Percentiles rank a stretch among this genome's conserved stretches.
These are phyloP conservation scores for Chalciporus chontae DNA, from an alignment of 768 basidiomycete genomes.

Conservation along the genomic window DNA sequence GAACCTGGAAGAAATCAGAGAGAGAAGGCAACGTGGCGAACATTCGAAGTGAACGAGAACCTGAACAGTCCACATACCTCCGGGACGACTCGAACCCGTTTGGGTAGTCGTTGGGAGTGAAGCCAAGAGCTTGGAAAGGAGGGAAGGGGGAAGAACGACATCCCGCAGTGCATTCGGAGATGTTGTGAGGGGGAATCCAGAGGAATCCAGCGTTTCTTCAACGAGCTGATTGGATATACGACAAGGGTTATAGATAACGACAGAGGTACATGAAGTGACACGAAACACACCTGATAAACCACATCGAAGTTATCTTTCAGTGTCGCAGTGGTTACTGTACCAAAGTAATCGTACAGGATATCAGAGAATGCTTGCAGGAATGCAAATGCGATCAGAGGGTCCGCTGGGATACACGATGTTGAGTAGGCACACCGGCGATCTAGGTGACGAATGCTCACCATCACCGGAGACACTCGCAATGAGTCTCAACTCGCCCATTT, in stretches of 20 bases:
- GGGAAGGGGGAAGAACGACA: constrained; percentile 88
- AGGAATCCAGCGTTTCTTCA: constrained; percentile 93
- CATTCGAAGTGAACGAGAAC: not conserved
- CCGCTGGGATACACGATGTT: constrained; percentile 47
- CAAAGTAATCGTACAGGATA: constrained; percentile 84
- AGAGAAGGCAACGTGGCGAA: not conserved
- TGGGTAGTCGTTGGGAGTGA: constrained; percentile 27
- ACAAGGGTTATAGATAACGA: too few species aligned
- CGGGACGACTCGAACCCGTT: constrained; percentile 26
- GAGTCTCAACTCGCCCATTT: constrained; percentile 70
- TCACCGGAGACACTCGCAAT: constrained; percentile 82
- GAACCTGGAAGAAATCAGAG: constrained; percentile 14
- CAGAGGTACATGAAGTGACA: too few species aligned
- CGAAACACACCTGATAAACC: constrained; percentile 75
- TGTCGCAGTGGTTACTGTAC: constrained; percentile 71
- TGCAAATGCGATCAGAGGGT: constrained; percentile 86
- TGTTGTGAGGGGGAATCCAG: constrained; percentile 89
- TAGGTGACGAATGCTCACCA: constrained; percentile 48
- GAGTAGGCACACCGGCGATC: too few species aligned
- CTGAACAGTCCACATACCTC: constrained; percentile 15
- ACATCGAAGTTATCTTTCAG: constrained; percentile 92
- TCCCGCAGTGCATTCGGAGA: constrained; percentile 87
- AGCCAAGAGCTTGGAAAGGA: constrained; percentile 68
- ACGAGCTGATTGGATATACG: constrained; percentile 52
- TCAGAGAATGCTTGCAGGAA: constrained; percentile 85